Conservation (phyloP, 2,329 filamentous ascomycete genomes). For the Penicillium sumatraense region DNA sequence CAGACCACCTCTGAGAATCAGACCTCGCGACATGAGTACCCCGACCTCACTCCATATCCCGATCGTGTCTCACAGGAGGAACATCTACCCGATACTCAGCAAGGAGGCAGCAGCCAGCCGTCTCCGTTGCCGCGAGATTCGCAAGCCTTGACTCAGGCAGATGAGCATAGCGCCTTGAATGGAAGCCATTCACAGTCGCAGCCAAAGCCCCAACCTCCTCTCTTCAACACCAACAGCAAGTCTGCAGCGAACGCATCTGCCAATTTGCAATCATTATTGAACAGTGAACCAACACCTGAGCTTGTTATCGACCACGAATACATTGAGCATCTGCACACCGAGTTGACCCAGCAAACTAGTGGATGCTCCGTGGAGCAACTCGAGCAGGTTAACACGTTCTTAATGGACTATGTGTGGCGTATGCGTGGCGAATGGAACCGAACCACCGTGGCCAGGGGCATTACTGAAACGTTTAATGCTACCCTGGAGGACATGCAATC, state of each 20-base stretch:
- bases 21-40: slow-evolving; percentile 50
- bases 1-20: slow-evolving; percentile 79
- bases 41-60: slow-evolving; percentile 57
- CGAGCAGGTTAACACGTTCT: slow-evolving; percentile 85
- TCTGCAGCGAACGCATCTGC: slow-evolving; percentile 26
- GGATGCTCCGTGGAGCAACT: slow-evolving; percentile 90
- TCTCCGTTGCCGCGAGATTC: slow-evolving; percentile 34
- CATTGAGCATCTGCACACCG: slow-evolving; percentile 63
- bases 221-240: slow-evolving; percentile 42
- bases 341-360: slow-evolving; percentile 69
- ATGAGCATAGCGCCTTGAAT: slow-evolving; percentile 35
- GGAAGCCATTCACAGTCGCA: slow-evolving; percentile 43
- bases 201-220: slow-evolving; percentile 42
- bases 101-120: slow-evolving; percentile 45
- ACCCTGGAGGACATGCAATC: slow-evolving; percentile 62
- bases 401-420: slow-evolving; percentile 91
- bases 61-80: slow-evolving; percentile 60
- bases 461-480: slow-evolving; percentile 75
- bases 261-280: slow-evolving; percentile 39
- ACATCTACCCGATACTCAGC: slow-evolving; percentile 68
- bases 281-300: slow-evolving; percentile 35
- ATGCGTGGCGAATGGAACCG: slow-evolving; percentile 82
- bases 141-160: slow-evolving; percentile 3
- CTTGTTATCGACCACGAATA: slow-evolving; percentile 53
- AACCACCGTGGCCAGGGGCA: slow-evolving; percentile 67